A percentile compares a stretch with the other conserved stretches of the same genome.
phyloP scores from a whole-genome alignment of 768 basidiomycete genomes.

The Plicaturopsis crispa region DNA sequence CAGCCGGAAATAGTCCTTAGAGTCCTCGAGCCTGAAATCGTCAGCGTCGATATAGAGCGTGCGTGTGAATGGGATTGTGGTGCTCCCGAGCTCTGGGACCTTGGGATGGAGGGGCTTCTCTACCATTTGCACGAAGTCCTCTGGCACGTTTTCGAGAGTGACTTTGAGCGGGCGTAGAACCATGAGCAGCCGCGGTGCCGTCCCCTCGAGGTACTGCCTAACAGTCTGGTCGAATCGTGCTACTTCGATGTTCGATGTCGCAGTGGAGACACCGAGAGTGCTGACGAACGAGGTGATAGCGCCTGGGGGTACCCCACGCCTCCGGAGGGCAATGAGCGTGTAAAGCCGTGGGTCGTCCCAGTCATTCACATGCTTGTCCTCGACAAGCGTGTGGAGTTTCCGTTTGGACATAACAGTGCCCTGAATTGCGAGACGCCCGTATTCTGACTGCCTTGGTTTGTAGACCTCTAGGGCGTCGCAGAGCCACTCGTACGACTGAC shows the following conservation, averaged over 20 bases:
- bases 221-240: slow-evolving; percentile 86
- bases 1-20: slow-evolving; percentile 94
- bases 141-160: slow-evolving; percentile 83
- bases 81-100: slow-evolving; percentile 77
- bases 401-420: slow-evolving; percentile 97
- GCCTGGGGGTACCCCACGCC: slow-evolving; percentile 94
- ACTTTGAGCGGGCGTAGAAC: slow-evolving; percentile 87
- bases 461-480: slow-evolving; percentile 97
- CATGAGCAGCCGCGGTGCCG: slow-evolving; percentile 86
- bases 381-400: slow-evolving; percentile 85
- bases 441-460: slow-evolving; percentile 96
- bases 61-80: slow-evolving; percentile 78
- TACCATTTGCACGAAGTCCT: slow-evolving; percentile 75
- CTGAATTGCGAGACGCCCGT: slow-evolving; percentile 85
- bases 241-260: slow-evolving; percentile 76
- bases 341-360: slow-evolving; percentile 99
- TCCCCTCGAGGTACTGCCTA: slow-evolving; percentile 82
- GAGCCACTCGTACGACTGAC: slow-evolving; percentile 98
- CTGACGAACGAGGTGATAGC: slow-evolving; percentile 92
- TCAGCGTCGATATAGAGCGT: slow-evolving; percentile 88
- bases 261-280: slow-evolving; percentile 88
- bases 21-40: slow-evolving; percentile 89
- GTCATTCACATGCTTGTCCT: slow-evolving; percentile 73
- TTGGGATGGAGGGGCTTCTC: slow-evolving; percentile 95
- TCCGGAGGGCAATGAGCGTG: slow-evolving; percentile 90